These are phyloP conservation scores for Penicillium soppii DNA, from an alignment of 495 filamentous ascomycete genomes.

Conservation along the genomic window DNA sequence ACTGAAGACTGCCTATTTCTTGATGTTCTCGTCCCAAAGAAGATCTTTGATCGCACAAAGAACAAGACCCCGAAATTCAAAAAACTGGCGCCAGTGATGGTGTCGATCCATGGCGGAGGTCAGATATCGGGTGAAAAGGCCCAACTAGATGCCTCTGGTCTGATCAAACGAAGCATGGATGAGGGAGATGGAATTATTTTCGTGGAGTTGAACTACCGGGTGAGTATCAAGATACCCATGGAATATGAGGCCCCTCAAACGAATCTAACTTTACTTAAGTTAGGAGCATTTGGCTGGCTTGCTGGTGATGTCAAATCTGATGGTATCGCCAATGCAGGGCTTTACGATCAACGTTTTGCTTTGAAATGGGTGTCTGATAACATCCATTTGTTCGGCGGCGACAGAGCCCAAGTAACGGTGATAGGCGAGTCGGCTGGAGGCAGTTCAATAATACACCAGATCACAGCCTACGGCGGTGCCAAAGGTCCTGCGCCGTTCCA, in stretches of 20 bases:
- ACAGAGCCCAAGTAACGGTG: slow-evolving; percentile 37
- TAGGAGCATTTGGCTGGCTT: slow-evolving; percentile 17
- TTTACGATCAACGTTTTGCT: slow-evolving; percentile 60
- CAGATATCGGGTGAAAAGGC: slow-evolving; percentile 54
- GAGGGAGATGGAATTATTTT: slow-evolving; percentile 54
- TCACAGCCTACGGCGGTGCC: slow-evolving; percentile 50
- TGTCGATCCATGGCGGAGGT: slow-evolving; percentile 63
- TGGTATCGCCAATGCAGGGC: slow-evolving; percentile 37
- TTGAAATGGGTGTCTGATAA: slow-evolving; percentile 60
- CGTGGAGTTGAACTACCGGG: slow-evolving; percentile 62
- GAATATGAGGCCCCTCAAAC: too few species aligned
- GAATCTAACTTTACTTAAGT: slow-evolving; percentile 2
- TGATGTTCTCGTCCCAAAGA: slow-evolving; percentile 49
- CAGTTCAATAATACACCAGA: slow-evolving; percentile 50
- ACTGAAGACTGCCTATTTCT: slow-evolving; percentile 61
- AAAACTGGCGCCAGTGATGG: slow-evolving; percentile 50
- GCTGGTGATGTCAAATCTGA: slow-evolving; percentile 3
- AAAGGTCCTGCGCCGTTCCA: background rate
- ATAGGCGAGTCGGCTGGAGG: slow-evolving; percentile 43
- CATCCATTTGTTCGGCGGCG: slow-evolving; percentile 37
- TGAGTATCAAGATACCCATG: slow-evolving; percentile 28
- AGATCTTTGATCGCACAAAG: slow-evolving; percentile 34
- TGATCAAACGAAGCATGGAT: slow-evolving; percentile 45
- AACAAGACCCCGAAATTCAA: slow-evolving; percentile 10
- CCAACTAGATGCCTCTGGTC: slow-evolving; percentile 34